A percentile compares a stretch with the other conserved stretches of the same genome.
Evolutionary conservation across 169 alveolate species (phyloP).

Genomic region (Eimeria mitis): DNA sequence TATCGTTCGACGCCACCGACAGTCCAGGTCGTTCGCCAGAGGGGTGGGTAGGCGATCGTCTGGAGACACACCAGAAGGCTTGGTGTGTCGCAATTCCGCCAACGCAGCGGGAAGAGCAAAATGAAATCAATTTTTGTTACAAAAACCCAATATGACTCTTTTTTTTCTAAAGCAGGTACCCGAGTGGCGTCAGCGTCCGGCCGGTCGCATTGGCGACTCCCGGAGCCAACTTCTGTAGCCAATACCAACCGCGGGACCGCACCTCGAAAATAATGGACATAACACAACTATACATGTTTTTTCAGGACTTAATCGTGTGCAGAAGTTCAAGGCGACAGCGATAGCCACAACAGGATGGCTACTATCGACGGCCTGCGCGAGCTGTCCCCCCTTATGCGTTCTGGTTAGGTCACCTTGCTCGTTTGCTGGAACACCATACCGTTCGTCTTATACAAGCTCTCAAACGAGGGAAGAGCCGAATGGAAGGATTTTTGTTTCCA

Average conservation of each 20-base stretch:
- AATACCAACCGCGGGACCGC: background rate
- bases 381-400: background rate
- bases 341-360: background rate
- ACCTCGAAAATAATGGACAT: background rate
- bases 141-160: background rate
- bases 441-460: background rate
- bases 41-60: background rate
- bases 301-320: background rate
- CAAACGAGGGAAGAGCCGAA: background rate
- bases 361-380: background rate
- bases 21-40: background rate
- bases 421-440: background rate
- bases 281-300: background rate
- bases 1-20: background rate
- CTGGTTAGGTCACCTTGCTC: constrained; percentile 4
- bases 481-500: background rate
- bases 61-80: background rate
- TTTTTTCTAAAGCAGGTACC: background rate
- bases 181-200: background rate
- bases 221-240: background rate
- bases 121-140: background rate
- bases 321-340: background rate
- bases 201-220: background rate
- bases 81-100: background rate
- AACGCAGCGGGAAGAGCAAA: background rate